A percentile compares a stretch with the other conserved stretches of the same genome.
Evolutionary conservation across 345 rosid genomes (phyloP).

Genomic region (Passiflora organensis): DNA sequence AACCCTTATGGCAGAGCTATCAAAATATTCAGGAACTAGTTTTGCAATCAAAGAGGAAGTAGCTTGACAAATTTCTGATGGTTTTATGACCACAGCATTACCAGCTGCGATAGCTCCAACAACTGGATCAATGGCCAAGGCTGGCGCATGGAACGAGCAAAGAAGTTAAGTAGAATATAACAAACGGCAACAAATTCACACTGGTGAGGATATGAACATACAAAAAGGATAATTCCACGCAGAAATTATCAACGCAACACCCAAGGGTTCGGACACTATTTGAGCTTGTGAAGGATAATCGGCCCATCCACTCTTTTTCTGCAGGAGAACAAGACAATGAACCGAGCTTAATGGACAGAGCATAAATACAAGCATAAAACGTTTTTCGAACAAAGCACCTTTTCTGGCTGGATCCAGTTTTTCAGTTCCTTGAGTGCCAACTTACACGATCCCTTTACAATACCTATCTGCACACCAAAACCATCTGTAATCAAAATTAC

Average conservation of each 20-base stretch:
- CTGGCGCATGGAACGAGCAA: slow-evolving; percentile 31
- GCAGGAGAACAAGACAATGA: slow-evolving; percentile 18
- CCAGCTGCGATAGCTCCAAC: slow-evolving; percentile 97
- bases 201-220: slow-evolving; percentile 31
- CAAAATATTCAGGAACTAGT: slow-evolving; percentile 60
- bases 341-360: background rate
- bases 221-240: slow-evolving; percentile 95
- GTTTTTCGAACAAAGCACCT: slow-evolving; percentile 32
- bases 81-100: slow-evolving; percentile 80
- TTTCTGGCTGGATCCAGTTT: slow-evolving; percentile 75
- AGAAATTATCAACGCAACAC: slow-evolving; percentile 83
- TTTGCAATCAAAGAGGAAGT: slow-evolving; percentile 62
- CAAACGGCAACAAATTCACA: background rate
- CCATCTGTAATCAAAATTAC: no score
- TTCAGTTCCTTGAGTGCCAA: slow-evolving; percentile 65
- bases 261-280: slow-evolving; percentile 85
- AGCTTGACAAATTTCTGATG: slow-evolving; percentile 87
- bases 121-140: slow-evolving; percentile 87
- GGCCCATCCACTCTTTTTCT: slow-evolving; percentile 78
- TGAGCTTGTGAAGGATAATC: slow-evolving; percentile 93
- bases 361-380: background rate
- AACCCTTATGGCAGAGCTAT: slow-evolving; percentile 59
- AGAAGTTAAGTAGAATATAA: background rate
- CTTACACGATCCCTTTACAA: slow-evolving; percentile 52
- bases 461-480: slow-evolving; percentile 45